phyloP scores from a whole-genome alignment of 2,329 filamentous ascomycete species.

The Microdochium bolleyi region DNA sequence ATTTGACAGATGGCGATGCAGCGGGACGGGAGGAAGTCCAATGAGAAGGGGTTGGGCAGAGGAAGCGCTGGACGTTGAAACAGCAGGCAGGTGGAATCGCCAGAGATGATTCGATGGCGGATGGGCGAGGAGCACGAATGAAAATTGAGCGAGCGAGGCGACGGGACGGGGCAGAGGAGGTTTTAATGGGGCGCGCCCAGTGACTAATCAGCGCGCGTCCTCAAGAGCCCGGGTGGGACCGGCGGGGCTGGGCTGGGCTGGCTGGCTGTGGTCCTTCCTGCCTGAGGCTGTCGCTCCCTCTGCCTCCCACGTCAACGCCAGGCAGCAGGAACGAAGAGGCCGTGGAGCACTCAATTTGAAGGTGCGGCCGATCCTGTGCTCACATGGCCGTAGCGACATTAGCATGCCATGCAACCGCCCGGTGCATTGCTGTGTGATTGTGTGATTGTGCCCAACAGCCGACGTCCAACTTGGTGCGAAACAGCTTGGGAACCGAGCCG shows the following conservation, averaged over 20 bases:
- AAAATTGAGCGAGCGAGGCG: constrained; percentile 16
- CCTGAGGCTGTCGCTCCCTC: no score
- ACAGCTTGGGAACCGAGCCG: no score
- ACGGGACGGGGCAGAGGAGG: constrained; percentile 16
- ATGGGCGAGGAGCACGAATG: constrained; percentile 23
- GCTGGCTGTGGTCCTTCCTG: no score
- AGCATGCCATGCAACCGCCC: no score
- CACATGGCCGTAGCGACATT: no score
- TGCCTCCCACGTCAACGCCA: no score
- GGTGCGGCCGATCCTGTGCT: no score
- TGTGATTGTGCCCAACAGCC: no score
- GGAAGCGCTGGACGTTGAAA: constrained; percentile 15
- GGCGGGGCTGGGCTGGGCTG: background rate
- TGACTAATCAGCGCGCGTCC: constrained; percentile 22
- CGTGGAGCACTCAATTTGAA: no score
- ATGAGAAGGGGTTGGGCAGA: constrained; percentile 12
- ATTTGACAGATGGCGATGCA: background rate
- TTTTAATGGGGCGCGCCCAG: constrained; percentile 23
- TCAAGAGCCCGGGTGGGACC: background rate
- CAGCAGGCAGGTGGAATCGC: constrained; percentile 13
- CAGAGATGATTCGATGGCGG: constrained; percentile 23
- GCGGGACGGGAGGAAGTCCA: constrained; percentile 8
- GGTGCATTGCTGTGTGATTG: no score
- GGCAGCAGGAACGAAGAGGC: no score
- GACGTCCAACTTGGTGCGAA: no score